Evolutionary conservation across 148 eudicot genomes (phyloP), one percentile per base, ranked within the genome.

Genomic region (Vaccinium darrowii): DNA sequence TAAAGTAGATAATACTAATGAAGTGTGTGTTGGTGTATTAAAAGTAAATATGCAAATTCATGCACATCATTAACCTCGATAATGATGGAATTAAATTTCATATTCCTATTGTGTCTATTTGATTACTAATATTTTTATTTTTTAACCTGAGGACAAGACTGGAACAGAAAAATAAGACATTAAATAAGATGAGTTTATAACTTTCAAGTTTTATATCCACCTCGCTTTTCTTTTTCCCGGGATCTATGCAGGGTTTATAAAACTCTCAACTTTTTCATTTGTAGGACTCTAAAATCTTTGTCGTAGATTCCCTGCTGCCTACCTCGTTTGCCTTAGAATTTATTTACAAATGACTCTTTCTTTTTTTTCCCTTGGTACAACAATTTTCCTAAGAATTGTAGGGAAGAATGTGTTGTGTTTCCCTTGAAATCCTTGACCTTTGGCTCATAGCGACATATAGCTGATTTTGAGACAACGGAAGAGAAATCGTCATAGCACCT

Each of bases 171-270:
- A 50, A n/a, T 12, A 4, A 30, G 18, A 14, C 78, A 75, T 74
- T 50, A 43, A 15, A 75, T 43, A 18, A 43, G 15, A 21, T 49
- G 1, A 73, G 43, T 27, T 13, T 73, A 73, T 18, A 6, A 7
- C n/a, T 73, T 73, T 73, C 77, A 25, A 5, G 19, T 73, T 36
- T 73, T 25, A 36, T 73, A 73, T 73, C 43, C 77, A 39, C 78
- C 78, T 75, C 51, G 6, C 78, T 75, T 15, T 16, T 75, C 78
- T 75, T 75, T 75, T 47, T 21, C 11, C 78, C 78, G 78, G 78
- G 52, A 75, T 75, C 53, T 75, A 21, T 47, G 78, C 78, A 43
- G 19, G 78, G 2, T 33, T 36, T 25, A n/a, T 25, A 27, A n/a
- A 3, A 60, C 65, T 60, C 23, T 19, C 65, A 60, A 60, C 23